Conservation (phyloP, 2,329 filamentous ascomycete genomes). For the Rhynchosporium secalis region DNA sequence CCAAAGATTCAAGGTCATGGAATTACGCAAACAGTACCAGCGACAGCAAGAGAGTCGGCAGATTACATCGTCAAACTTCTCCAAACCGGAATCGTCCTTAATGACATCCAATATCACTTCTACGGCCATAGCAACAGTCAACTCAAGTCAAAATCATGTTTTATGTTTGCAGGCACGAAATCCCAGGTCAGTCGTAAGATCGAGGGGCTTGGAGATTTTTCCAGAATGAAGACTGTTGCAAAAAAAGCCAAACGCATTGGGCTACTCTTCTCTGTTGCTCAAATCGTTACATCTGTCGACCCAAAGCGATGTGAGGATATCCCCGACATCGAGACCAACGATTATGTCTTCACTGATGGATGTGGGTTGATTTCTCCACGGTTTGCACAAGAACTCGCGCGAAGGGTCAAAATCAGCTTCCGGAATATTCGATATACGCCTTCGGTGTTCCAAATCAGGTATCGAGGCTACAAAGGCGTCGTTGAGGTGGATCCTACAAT, state of each 20-base stretch:
- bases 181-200: neutral
- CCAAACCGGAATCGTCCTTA: slow-evolving; percentile 8
- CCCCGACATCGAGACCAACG: slow-evolving; percentile 6
- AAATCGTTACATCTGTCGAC: slow-evolving; percentile 6
- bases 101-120: slow-evolving; percentile 17
- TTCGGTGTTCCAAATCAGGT: slow-evolving; percentile 11
- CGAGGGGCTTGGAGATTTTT: slow-evolving; percentile 14
- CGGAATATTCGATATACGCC: slow-evolving; percentile 8
- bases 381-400: neutral
- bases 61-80: slow-evolving; percentile 10
- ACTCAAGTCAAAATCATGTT: slow-evolving; percentile 15
- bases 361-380: slow-evolving; percentile 5
- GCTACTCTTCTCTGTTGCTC: slow-evolving; percentile 16
- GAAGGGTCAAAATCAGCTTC: neutral
- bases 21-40: neutral
- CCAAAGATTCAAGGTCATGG: neutral
- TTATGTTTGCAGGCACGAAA: slow-evolving; percentile 14
- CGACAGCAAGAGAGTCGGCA: slow-evolving; percentile 6
- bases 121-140: slow-evolving; percentile 19
- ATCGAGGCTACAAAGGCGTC: slow-evolving; percentile 9
- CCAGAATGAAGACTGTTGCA: slow-evolving; percentile 16
- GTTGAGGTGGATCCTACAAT: slow-evolving; percentile 6
- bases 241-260: slow-evolving; percentile 20
- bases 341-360: slow-evolving; percentile 9
- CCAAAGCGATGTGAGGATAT: slow-evolving; percentile 17